phyloP scores from a whole-genome alignment of 257 asterid species.

The Rauvolfia tetraphylla region DNA sequence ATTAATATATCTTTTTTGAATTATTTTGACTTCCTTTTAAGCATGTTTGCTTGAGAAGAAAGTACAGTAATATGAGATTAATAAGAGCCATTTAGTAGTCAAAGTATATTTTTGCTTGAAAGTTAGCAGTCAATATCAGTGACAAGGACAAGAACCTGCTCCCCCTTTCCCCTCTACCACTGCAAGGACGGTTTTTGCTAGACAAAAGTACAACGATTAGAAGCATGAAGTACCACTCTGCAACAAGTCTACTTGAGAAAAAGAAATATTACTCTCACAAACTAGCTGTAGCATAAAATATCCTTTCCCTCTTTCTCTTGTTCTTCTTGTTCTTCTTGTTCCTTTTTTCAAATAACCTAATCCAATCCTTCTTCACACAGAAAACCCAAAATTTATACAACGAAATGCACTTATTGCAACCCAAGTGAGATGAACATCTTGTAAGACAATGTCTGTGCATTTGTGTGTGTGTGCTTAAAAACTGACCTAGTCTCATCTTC shows the following conservation, averaged over 20 bases:
- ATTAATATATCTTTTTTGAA: neutral
- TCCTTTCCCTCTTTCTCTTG: slow-evolving; percentile 2
- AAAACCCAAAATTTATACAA: neutral
- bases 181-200: neutral
- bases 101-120: neutral
- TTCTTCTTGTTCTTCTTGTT: neutral
- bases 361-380: neutral
- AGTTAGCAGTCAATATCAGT: neutral
- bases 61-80: neutral
- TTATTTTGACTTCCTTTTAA: neutral
- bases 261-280: slow-evolving; percentile 4
- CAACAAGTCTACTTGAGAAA: neutral
- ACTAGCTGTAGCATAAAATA: neutral
- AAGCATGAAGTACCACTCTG: slow-evolving; percentile 15
- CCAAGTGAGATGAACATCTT: neutral
- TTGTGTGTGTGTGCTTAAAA: neutral
- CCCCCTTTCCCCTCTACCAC: neutral
- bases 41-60: neutral
- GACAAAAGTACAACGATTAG: slow-evolving; percentile 24
- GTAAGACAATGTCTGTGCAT: neutral
- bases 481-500: slow-evolving; percentile 66
- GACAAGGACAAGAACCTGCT: slow-evolving; percentile 8
- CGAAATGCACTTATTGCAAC: neutral
- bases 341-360: neutral
- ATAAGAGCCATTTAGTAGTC: neutral